Percentiles rank a stretch among this genome's conserved stretches.
Evolutionary conservation across 2,329 filamentous ascomycete species (phyloP).

Genomic region (Fusarium penzigii): DNA sequence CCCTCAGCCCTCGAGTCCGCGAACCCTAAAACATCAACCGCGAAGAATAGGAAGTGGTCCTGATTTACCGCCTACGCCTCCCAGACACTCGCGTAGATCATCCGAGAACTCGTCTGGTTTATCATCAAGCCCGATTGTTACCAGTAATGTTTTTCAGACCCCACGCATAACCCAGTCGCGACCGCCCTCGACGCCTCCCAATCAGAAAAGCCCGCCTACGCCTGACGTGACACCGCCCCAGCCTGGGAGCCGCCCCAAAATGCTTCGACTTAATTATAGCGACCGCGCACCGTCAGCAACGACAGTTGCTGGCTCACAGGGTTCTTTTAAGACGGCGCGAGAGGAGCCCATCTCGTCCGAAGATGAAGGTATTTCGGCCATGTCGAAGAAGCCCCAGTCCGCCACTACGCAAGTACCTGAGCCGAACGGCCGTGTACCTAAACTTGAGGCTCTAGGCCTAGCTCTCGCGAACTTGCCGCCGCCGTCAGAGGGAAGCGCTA

Average conservation of each 20-base stretch:
- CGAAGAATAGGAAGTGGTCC: constrained; percentile 46
- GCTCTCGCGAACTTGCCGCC: constrained; percentile 45
- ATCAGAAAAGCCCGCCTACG: constrained; percentile 69
- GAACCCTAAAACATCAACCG: constrained; percentile 43
- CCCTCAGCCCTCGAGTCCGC: constrained; percentile 40
- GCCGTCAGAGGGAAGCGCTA: constrained; percentile 41
- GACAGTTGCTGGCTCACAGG: constrained; percentile 61
- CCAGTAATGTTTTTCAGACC: constrained; percentile 41
- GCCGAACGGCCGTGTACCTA: constrained; percentile 13
- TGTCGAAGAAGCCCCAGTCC: constrained; percentile 45
- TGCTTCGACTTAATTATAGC: constrained; percentile 46
- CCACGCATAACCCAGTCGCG: constrained; percentile 40
- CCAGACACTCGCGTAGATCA: constrained; percentile 59
- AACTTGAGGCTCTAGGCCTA: constrained; percentile 41
- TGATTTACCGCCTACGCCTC: constrained; percentile 63
- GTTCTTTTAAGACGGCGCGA: constrained; percentile 71
- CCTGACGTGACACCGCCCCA: constrained; percentile 75
- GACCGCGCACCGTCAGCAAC: constrained; percentile 54
- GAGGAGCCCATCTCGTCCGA: constrained; percentile 66
- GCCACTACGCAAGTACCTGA: constrained; percentile 43
- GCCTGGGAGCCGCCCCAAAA: constrained; percentile 43
- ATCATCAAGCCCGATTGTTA: constrained; percentile 43
- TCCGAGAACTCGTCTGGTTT: constrained; percentile 51
- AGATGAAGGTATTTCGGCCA: constrained; percentile 52
- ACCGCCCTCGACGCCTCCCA: constrained; percentile 61